Evolutionary conservation across 2,329 filamentous ascomycete species (phyloP).

Genomic region (Colletotrichum sansevieriae): DNA sequence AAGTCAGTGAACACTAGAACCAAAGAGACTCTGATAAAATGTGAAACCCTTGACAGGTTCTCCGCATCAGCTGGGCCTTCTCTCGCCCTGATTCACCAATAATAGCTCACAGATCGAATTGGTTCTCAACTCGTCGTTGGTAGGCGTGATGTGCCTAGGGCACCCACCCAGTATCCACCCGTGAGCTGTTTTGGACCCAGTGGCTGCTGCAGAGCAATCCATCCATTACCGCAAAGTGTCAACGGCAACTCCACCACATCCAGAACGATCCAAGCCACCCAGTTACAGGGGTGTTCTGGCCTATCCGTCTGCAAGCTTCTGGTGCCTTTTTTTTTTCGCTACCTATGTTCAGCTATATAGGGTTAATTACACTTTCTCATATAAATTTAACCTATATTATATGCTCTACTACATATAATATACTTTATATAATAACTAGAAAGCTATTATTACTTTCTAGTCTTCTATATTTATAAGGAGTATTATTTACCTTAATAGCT

Average conservation of each 20-base stretch:
- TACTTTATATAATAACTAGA: too few species aligned
- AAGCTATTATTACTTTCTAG: too few species aligned
- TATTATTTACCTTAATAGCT: too few species aligned
- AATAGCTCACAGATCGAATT: conserved; percentile 23
- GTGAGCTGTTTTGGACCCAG: conserved; percentile 17
- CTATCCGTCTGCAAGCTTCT: conserved; percentile 18
- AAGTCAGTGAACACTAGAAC: conserved; percentile 3
- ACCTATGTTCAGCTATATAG: too few species aligned
- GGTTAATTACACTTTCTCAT: too few species aligned
- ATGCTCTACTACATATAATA: too few species aligned
- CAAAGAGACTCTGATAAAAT: background rate
- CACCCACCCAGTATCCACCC: conserved; percentile 21
- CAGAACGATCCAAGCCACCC: too few species aligned
- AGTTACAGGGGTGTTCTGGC: conserved; percentile 27
- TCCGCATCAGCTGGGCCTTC: conserved; percentile 20
- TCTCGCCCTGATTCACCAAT: background rate
- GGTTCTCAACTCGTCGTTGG: conserved; percentile 19
- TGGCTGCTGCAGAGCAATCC: conserved; percentile 27
- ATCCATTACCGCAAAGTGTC: conserved; percentile 25
- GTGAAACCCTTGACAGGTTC: conserved; percentile 5
- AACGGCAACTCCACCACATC: conserved; percentile 19
- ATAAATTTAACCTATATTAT: too few species aligned
- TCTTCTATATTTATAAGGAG: too few species aligned
- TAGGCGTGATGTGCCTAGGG: conserved; percentile 14
- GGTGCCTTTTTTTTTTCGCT: too few species aligned